Percentiles rank a stretch among this genome's conserved stretches.
These are phyloP conservation scores for Heterobasidion parviporum DNA, from an alignment of 1,284 basidiomycete genomes.

Conservation along the genomic window DNA sequence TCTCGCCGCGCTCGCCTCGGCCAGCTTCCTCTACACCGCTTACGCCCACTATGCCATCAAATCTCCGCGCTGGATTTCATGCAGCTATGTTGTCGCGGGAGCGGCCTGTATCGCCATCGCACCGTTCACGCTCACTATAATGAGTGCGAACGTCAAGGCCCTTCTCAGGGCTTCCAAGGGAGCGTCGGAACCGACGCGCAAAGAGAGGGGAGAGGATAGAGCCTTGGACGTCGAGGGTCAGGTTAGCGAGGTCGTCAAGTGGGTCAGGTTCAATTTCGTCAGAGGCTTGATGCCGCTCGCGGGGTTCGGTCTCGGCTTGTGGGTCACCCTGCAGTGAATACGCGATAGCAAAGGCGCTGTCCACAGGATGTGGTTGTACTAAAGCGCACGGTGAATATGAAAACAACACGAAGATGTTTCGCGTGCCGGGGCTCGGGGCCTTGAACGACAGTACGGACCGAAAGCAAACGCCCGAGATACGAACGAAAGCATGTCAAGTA, in stretches of 20 bases:
- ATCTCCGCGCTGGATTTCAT: background rate
- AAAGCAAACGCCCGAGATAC: too few relatives aligned
- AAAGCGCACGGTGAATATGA: background rate
- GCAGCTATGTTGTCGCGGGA: background rate
- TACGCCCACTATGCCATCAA: background rate
- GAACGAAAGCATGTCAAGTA: too few relatives aligned
- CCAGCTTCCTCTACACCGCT: background rate
- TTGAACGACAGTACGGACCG: too few relatives aligned
- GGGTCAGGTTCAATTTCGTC: slow-evolving; percentile 1
- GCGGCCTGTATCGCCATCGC: background rate
- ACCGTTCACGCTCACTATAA: slow-evolving; percentile 1
- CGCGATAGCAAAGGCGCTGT: too few relatives aligned
- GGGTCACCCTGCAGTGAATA: background rate
- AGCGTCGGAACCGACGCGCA: background rate
- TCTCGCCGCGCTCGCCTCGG: background rate
- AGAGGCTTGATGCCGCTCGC: background rate
- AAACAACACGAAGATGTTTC: too few relatives aligned
- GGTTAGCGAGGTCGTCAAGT: slow-evolving; percentile 1
- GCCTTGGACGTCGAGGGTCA: background rate
- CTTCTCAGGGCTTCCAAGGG: background rate
- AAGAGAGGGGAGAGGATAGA: background rate
- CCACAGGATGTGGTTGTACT: background rate
- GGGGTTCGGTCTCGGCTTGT: slow-evolving; percentile 1
- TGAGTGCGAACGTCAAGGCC: background rate
- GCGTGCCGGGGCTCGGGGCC: too few relatives aligned